Conservation (phyloP, 2,329 filamentous ascomycete species). For the Raffaelea deltoideospora region DNA sequence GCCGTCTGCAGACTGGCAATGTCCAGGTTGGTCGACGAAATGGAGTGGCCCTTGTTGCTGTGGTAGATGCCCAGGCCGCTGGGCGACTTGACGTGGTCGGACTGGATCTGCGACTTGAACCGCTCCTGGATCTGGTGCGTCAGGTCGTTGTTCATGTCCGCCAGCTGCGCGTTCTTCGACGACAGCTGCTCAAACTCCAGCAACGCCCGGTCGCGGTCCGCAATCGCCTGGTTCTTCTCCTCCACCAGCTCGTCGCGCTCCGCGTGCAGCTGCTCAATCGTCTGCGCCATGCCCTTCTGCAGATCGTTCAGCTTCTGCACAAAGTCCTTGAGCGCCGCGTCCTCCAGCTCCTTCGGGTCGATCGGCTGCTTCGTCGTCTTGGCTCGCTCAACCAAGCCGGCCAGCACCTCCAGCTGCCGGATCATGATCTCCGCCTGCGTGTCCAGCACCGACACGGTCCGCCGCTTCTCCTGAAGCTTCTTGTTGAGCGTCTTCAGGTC, state of each 20-base stretch:
- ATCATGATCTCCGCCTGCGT: slow-evolving; percentile 94
- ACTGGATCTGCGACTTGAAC: slow-evolving; percentile 61
- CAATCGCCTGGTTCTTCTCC: slow-evolving; percentile 67
- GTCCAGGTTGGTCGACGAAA: slow-evolving; percentile 36
- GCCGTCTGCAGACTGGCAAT: slow-evolving; percentile 40
- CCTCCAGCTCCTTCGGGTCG: slow-evolving; percentile 69
- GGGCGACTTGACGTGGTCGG: slow-evolving; percentile 27
- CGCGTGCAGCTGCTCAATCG: slow-evolving; percentile 44
- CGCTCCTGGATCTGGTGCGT: slow-evolving; percentile 88
- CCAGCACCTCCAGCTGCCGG: slow-evolving; percentile 76
- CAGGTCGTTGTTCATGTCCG: slow-evolving; percentile 89
- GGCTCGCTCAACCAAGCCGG: slow-evolving; percentile 72
- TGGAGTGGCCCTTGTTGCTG: slow-evolving; percentile 30
- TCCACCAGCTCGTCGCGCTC: slow-evolving; percentile 73
- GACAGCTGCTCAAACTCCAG: slow-evolving; percentile 93
- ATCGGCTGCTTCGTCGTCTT: slow-evolving; percentile 71
- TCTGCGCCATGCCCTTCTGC: slow-evolving; percentile 40
- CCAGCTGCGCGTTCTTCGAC: slow-evolving; percentile 84
- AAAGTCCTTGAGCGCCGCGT: slow-evolving; percentile 80
- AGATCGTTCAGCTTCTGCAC: slow-evolving; percentile 57
- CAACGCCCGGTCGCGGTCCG: slow-evolving; percentile 82
- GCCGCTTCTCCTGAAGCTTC: slow-evolving; percentile 81
- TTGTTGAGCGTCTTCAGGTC: slow-evolving; percentile 66
- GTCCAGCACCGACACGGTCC: slow-evolving; percentile 87
- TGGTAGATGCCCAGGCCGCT: slow-evolving; percentile 42